Evolutionary conservation across 2,329 filamentous ascomycete species (phyloP).

Genomic region (Paecilomyces niveus): DNA sequence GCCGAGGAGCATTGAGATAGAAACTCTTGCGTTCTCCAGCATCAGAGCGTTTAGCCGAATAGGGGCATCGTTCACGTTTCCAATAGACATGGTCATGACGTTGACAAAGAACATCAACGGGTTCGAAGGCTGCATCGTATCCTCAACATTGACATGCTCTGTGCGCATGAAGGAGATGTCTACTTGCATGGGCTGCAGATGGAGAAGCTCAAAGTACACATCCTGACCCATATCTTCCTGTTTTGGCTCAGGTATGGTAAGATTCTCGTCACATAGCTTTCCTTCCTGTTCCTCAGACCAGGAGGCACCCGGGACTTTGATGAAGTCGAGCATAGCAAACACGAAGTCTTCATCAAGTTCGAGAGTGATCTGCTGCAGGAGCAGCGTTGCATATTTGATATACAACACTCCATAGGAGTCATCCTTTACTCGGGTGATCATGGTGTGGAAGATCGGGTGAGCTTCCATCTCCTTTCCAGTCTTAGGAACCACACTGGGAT

Average conservation of each 20-base stretch:
- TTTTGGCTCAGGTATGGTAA: slow-evolving; percentile 88
- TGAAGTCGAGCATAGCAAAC: slow-evolving; percentile 89
- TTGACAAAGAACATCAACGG: slow-evolving; percentile 99
- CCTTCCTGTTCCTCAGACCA: slow-evolving; percentile 81
- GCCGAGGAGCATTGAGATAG: slow-evolving; percentile 71
- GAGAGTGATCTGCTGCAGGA: slow-evolving; percentile 95
- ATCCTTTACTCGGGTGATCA: slow-evolving; percentile 91
- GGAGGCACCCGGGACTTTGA: slow-evolving; percentile 81
- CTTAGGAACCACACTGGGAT: slow-evolving; percentile 96
- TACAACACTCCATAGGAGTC: slow-evolving; percentile 97
- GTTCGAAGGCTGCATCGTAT: slow-evolving; percentile 82
- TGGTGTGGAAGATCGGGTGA: slow-evolving; percentile 87
- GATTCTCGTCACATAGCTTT: slow-evolving; percentile 76
- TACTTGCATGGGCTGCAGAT: slow-evolving; percentile 96
- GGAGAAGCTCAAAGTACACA: slow-evolving; percentile 95
- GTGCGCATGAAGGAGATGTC: slow-evolving; percentile 96
- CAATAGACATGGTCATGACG: slow-evolving; percentile 97
- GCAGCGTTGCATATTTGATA: slow-evolving; percentile 92
- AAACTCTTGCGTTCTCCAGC: slow-evolving; percentile 90
- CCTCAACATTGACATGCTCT: slow-evolving; percentile 91
- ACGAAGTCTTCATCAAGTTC: slow-evolving; percentile 98
- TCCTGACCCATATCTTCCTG: slow-evolving; percentile 80
- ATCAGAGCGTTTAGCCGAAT: slow-evolving; percentile 89
- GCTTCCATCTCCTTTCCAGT: slow-evolving; percentile 93
- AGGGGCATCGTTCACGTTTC: slow-evolving; percentile 96